Base-by-base conservation (phyloP, 2,329 filamentous ascomycete genomes). In the Aaosphaeria arxii region DNA sequence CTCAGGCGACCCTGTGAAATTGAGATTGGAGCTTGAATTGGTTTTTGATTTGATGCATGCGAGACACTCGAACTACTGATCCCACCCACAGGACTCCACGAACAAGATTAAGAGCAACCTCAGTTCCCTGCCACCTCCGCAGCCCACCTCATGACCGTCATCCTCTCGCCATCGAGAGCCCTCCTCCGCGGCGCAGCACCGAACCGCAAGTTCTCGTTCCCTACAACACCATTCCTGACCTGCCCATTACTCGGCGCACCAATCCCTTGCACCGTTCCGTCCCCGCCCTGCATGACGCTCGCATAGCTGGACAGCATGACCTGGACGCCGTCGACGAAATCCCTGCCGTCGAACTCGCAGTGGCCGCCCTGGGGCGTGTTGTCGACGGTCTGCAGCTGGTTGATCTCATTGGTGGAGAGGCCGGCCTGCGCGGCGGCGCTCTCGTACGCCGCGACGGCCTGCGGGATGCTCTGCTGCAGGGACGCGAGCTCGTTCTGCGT, bases 291-390 rank as follows among this genome's bases (percentile, higher is more conserved):
- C 66, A 83, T 75, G 11, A 83, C 71, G 46, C 74, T 75, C 3
- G 72, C 71, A 61, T 76, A 84, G 53, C 74, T 79, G 30, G 77
- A 69, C 6, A 77, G 68, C 69, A 83, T 76, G n/a, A 80, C 69
- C 68, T 83, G 80, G 31, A 83, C 76, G 7, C 81, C 80, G n/a
- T 70, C 74, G 7, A 76, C 74, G 53, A 83, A 84, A 7, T 66
- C 76, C 56, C 76, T 53, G 9, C 69, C 77, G 58, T 84, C 81
- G 49, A 84, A 84, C 45, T 73, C 79, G 67, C 81, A 84, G 62
- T 84, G 81, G 0, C 80, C 80, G 35, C 79, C 80, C 24, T 71
- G 65, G 2, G 80, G 80, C 4, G 75, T 74, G 53, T 80, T 82
- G 54, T 84, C 77, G 1, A 80, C 78, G 1, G 81, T 84, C 69